A percentile compares a stretch with the other conserved stretches of the same genome.
Conservation (phyloP, 176 grass and related monocot species). For the Eragrostis curvula region DNA sequence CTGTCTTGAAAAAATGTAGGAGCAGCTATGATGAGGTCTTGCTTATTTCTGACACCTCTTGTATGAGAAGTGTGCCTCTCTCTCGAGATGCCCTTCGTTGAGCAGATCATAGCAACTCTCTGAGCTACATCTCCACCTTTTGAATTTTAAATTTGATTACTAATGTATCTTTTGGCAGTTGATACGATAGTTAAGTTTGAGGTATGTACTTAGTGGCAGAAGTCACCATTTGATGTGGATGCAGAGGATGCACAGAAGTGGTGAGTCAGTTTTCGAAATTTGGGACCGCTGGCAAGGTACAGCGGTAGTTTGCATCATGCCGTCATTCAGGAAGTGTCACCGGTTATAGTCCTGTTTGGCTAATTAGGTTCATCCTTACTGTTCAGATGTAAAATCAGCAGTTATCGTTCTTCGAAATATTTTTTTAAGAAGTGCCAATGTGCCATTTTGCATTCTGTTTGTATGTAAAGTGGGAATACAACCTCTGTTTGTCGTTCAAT, state of each 20-base stretch:
- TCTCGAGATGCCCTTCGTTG: constrained; percentile 46
- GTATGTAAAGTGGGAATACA: neutral
- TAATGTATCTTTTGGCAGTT: too few relatives aligned
- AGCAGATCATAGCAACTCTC: constrained; percentile 59
- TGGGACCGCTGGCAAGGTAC: neutral
- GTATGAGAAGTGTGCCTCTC: constrained; percentile 55
- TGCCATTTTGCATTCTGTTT: neutral
- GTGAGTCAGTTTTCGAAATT: neutral
- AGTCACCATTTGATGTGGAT: neutral
- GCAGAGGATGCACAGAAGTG: neutral
- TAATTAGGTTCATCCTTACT: too few relatives aligned
- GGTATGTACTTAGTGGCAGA: neutral
- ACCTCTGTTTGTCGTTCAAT: neutral
- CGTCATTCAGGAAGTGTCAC: too few relatives aligned
- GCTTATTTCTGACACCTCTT: constrained; percentile 77
- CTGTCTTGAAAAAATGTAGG: neutral
- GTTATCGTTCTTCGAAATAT: neutral
- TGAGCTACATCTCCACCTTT: constrained; percentile 29
- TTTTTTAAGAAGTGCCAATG: neutral
- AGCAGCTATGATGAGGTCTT: constrained; percentile 47
- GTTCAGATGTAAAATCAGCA: too few relatives aligned
- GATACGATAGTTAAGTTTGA: neutral
- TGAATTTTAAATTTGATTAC: neutral
- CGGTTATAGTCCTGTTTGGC: neutral
- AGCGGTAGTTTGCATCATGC: neutral